A percentile compares a stretch with the other conserved stretches of the same genome.
These are phyloP conservation scores for Aspergillus terreus DNA, from an alignment of 2,329 filamentous ascomycete genomes.

Conservation along the genomic window DNA sequence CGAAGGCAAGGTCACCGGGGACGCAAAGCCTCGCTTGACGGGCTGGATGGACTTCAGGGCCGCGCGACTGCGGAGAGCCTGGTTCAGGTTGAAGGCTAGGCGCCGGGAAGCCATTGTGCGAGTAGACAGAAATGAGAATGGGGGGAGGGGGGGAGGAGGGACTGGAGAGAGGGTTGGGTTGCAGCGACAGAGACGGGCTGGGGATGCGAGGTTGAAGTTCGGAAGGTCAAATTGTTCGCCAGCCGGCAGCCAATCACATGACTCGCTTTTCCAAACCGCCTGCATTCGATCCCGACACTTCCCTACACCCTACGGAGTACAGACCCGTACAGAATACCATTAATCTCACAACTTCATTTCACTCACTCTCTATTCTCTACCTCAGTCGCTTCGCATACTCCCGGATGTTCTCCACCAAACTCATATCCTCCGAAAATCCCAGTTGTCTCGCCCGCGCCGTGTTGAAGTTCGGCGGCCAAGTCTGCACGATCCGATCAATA, in stretches of 20 bases:
- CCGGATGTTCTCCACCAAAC: constrained; percentile 39
- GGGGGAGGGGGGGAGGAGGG: constrained; percentile 46
- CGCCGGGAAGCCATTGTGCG: constrained; percentile 86
- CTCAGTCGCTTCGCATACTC: constrained; percentile 28
- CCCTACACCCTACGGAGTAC: neutral
- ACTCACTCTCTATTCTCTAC: neutral
- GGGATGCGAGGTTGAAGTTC: constrained; percentile 40
- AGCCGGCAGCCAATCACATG: constrained; percentile 42
- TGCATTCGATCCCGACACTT: constrained; percentile 33
- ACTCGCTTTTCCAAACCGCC: constrained; percentile 38
- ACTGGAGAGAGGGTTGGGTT: constrained; percentile 38
- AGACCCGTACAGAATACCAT: too few relatives aligned
- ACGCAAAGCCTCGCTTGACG: constrained; percentile 83
- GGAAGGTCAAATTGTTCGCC: constrained; percentile 45
- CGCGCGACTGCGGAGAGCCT: constrained; percentile 82
- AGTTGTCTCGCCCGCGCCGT: constrained; percentile 51
- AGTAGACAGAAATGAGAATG: constrained; percentile 30
- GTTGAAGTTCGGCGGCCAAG: constrained; percentile 59
- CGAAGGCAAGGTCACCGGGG: constrained; percentile 67
- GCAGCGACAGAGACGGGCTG: constrained; percentile 21
- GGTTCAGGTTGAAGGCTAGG: constrained; percentile 91
- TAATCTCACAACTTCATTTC: neutral
- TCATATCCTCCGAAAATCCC: constrained; percentile 40
- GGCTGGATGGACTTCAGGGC: constrained; percentile 74
- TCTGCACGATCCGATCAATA: constrained; percentile 56